phyloP scores from a whole-genome alignment of 2,329 filamentous ascomycete genomes.

The Fusarium gaditjirri region DNA sequence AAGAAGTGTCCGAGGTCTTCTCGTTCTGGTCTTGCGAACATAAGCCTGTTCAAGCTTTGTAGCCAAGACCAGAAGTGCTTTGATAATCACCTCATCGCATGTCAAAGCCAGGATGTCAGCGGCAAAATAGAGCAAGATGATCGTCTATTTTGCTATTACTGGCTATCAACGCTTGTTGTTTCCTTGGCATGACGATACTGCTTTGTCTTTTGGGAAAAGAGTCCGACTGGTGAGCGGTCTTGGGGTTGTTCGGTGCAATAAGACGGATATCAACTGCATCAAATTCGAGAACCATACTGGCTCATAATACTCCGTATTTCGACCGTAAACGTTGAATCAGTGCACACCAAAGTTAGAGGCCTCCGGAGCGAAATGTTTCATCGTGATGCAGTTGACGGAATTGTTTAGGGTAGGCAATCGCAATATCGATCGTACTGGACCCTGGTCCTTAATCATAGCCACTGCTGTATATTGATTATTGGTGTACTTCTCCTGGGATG shows the following conservation, averaged over 20 bases:
- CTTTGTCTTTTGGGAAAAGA: background rate
- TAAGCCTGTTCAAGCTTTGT: constrained; percentile 40
- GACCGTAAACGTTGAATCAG: background rate
- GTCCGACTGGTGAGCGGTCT: background rate
- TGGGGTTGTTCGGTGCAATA: background rate
- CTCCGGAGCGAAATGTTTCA: background rate
- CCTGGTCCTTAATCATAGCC: background rate
- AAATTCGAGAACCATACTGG: background rate
- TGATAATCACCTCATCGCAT: constrained; percentile 15
- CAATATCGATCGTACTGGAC: too few species aligned
- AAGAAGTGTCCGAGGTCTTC: background rate
- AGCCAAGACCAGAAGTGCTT: constrained; percentile 28
- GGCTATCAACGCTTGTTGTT: background rate
- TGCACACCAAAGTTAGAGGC: background rate
- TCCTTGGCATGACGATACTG: constrained; percentile 1
- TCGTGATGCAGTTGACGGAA: background rate
- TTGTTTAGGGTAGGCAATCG: background rate
- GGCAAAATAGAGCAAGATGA: background rate
- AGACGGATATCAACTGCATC: background rate
- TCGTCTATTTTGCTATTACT: background rate
- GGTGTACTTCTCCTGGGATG: background rate
- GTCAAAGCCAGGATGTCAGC: background rate
- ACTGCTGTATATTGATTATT: too few species aligned
- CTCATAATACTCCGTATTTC: background rate
- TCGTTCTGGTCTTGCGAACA: constrained; percentile 14